Percentiles rank a stretch among this genome's conserved stretches.
phyloP scores from a whole-genome alignment of 306 rosid genomes.

The Lagenaria siceraria region DNA sequence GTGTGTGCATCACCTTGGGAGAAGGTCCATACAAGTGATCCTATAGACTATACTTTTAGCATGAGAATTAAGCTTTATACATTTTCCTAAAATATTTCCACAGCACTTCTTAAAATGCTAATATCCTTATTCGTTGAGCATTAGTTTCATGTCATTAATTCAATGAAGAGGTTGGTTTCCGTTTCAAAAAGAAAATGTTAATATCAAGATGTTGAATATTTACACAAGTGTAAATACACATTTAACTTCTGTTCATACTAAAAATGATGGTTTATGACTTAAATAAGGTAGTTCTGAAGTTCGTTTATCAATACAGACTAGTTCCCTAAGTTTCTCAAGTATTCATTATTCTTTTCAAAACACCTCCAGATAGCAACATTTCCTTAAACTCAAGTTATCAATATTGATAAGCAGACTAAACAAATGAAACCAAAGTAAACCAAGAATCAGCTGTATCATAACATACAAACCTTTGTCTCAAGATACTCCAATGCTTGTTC shows the following conservation, averaged over 20 bases:
- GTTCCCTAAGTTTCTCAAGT: not conserved
- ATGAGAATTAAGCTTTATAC: not conserved
- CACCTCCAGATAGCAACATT: not conserved
- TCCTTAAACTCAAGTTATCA: not conserved
- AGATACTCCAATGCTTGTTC: slow-evolving; percentile 69
- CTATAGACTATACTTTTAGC: not conserved
- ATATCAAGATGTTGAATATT: too few species aligned
- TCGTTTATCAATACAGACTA: not conserved
- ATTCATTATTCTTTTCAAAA: not conserved
- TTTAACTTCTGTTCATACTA: not conserved
- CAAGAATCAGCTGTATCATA: not conserved
- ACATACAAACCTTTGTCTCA: slow-evolving; percentile 44
- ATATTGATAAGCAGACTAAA: not conserved
- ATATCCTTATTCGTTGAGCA: too few species aligned
- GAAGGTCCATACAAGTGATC: not conserved
- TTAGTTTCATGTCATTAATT: too few species aligned
- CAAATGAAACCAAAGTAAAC: not conserved
- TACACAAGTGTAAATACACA: not conserved
- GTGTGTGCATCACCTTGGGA: not conserved
- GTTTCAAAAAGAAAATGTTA: too few species aligned
- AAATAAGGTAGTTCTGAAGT: not conserved
- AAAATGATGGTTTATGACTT: not conserved
- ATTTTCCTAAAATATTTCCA: not conserved
- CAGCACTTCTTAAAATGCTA: not conserved
- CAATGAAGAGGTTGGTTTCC: too few species aligned